Evolutionary conservation across 371 early-diverging fungal species (phyloP).

Genomic region (Mortierella sp.): DNA sequence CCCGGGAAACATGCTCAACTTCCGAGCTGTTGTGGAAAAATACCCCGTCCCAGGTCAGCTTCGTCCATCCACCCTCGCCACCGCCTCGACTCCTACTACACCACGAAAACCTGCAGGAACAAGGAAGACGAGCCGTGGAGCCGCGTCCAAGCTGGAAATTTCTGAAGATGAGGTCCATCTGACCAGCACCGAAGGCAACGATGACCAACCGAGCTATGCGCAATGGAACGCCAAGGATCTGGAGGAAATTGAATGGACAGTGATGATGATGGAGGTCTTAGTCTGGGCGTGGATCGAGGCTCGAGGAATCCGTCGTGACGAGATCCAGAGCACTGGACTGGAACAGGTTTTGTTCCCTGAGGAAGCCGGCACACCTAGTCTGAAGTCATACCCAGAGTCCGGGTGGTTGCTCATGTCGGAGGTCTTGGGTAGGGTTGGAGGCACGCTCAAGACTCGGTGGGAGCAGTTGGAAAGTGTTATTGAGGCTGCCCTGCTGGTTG

Average conservation of each 20-base stretch:
- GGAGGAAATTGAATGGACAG: slow-evolving; percentile 41
- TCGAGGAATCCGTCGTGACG: slow-evolving; percentile 35
- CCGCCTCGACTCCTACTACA: neutral
- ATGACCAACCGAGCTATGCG: slow-evolving; percentile 5
- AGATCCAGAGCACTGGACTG: slow-evolving; percentile 35
- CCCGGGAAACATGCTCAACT: slow-evolving; percentile 4
- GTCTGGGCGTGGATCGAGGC: slow-evolving; percentile 51
- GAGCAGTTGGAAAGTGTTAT: slow-evolving; percentile 36
- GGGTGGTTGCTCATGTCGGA: slow-evolving; percentile 49
- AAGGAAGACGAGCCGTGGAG: neutral
- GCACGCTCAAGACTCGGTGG: slow-evolving; percentile 44
- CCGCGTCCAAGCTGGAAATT: neutral
- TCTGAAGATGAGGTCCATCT: neutral
- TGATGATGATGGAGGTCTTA: slow-evolving; percentile 50
- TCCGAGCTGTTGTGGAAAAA: slow-evolving; percentile 36
- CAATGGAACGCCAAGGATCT: slow-evolving; percentile 49
- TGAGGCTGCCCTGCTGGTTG: slow-evolving; percentile 34
- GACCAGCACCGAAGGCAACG: neutral
- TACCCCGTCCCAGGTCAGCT: slow-evolving; percentile 29
- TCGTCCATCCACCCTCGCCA: slow-evolving; percentile 8
- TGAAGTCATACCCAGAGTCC: neutral
- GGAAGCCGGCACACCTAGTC: neutral
- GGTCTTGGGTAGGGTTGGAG: slow-evolving; percentile 29
- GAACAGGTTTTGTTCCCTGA: slow-evolving; percentile 32
- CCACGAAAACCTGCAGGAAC: neutral